phyloP scores from a whole-genome alignment of 805 yeast genomes.

The Metschnikowia aberdeeniae region DNA sequence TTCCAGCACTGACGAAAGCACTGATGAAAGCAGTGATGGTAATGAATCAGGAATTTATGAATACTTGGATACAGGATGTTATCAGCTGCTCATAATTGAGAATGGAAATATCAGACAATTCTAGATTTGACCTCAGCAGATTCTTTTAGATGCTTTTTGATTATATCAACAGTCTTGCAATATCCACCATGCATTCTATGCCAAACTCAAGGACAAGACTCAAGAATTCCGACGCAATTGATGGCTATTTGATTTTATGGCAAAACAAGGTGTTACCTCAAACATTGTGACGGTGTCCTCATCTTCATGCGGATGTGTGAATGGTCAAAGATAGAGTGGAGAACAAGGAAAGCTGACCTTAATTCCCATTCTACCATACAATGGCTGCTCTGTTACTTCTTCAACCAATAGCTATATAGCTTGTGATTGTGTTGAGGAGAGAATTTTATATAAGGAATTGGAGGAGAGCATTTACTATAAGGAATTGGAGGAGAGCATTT shows the following conservation, averaged over 20 bases:
- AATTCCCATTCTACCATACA: neutral
- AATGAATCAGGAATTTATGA: neutral
- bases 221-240: neutral
- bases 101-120: neutral
- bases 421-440: no score
- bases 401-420: neutral
- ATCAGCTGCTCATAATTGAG: neutral
- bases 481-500: no score
- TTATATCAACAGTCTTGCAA: neutral
- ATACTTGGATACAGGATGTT: neutral
- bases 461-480: no score
- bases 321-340: neutral
- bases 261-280: neutral
- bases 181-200: neutral
- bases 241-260: neutral
- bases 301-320: neutral
- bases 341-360: neutral
- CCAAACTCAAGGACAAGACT: neutral
- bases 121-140: neutral
- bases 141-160: neutral
- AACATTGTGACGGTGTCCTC: neutral
- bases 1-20: no score
- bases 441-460: no score
- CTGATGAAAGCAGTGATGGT: neutral
- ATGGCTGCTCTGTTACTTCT: neutral